Conservation (phyloP, 345 rosid genomes). For the Populus simonii region DNA sequence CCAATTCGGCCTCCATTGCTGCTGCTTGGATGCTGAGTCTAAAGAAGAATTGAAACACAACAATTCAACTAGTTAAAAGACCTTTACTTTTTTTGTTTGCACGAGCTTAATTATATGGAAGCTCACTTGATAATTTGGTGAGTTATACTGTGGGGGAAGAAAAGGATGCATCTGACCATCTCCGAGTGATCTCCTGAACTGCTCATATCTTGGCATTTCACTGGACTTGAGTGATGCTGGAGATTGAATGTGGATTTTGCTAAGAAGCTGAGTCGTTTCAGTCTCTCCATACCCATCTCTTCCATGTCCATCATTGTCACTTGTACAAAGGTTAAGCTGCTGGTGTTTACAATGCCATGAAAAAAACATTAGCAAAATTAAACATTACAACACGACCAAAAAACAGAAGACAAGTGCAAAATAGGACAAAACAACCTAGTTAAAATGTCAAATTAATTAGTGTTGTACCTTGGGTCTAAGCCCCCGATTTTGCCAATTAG, state of each 20-base stretch:
- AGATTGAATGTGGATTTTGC: constrained; percentile 55
- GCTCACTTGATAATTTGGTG: constrained; percentile 38
- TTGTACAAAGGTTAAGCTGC: constrained; percentile 25
- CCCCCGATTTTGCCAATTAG: constrained; percentile 42
- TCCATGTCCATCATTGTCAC: constrained; percentile 17
- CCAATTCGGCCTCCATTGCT: constrained; percentile 56
- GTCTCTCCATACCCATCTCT: constrained; percentile 40
- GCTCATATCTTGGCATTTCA: constrained; percentile 41
- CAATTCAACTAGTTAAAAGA: background rate
- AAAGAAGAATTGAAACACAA: background rate
- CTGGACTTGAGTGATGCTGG: constrained; percentile 29
- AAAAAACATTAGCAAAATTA: background rate
- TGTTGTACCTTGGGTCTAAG: constrained; percentile 41
- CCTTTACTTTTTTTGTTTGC: background rate
- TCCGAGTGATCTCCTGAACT: constrained; percentile 28
- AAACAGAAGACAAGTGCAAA: background rate
- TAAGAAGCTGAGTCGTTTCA: constrained; percentile 51
- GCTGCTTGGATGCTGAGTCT: constrained; percentile 53
- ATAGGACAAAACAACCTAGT: background rate
- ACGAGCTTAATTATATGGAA: background rate
- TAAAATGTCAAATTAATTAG: background rate
- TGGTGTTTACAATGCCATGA: background rate
- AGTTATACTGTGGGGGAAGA: constrained; percentile 32
- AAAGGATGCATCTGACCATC: constrained; percentile 33
- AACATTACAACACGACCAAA: background rate